These are phyloP conservation scores for Ceriops zippeliana DNA, from an alignment of 345 rosid species.

Conservation along the genomic window DNA sequence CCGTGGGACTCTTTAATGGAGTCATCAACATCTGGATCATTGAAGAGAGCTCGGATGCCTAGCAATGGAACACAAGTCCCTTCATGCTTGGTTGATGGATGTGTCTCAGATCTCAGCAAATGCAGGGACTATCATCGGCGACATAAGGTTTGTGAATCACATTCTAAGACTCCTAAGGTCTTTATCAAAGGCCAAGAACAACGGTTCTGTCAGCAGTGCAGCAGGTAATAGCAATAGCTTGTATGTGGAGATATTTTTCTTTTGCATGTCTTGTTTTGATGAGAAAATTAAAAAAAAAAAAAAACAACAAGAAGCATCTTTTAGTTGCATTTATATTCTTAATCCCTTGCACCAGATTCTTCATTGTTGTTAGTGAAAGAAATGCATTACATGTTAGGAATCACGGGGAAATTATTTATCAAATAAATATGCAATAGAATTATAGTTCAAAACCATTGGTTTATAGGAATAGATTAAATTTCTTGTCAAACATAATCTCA, in stretches of 20 bases:
- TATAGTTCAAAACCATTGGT: too few relatives aligned
- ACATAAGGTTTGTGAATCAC: constrained; percentile 72
- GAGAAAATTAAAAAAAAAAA: too few relatives aligned
- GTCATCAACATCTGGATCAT: constrained; percentile 43
- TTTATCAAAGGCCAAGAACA: constrained; percentile 55
- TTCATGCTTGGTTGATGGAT: constrained; percentile 74
- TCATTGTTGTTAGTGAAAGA: too few relatives aligned
- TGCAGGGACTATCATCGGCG: constrained; percentile 74
- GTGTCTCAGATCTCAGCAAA: constrained; percentile 58
- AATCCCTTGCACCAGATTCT: too few relatives aligned
- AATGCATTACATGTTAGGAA: too few relatives aligned
- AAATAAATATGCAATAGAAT: too few relatives aligned
- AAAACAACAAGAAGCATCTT: too few relatives aligned
- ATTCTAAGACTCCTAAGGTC: constrained; percentile 62
- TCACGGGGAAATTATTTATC: too few relatives aligned
- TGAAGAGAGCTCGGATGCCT: constrained; percentile 47
- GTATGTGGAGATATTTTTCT: neutral
- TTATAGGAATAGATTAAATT: too few relatives aligned
- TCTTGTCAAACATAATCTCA: too few relatives aligned
- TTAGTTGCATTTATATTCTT: too few relatives aligned
- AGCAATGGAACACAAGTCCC: constrained; percentile 39
- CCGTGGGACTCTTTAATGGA: constrained; percentile 41
- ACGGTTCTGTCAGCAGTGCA: constrained; percentile 85
- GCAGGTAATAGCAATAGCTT: constrained; percentile 41
- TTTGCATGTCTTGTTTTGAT: too few relatives aligned